Evolutionary conservation across 2,329 filamentous ascomycete genomes (phyloP).

Genomic region (Periglandula ipomoeae): DNA sequence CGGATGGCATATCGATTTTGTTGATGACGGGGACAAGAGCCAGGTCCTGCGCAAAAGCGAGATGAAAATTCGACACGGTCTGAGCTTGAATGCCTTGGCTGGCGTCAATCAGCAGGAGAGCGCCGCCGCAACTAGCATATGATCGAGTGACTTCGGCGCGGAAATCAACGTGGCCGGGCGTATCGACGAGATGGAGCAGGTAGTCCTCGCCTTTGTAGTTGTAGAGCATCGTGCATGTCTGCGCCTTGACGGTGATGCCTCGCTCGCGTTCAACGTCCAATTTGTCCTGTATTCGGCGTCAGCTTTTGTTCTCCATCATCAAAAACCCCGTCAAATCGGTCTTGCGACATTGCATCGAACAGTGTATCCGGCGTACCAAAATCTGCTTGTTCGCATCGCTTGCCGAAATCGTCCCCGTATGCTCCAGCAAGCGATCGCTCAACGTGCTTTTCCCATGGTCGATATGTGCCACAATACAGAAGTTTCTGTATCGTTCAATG

Average conservation of each 20-base stretch:
- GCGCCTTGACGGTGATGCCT: conserved; percentile 96
- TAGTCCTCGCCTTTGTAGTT: conserved; percentile 80
- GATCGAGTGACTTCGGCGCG: conserved; percentile 90
- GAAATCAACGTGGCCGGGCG: conserved; percentile 96
- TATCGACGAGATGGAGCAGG: conserved; percentile 90
- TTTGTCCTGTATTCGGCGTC: conserved; percentile 52
- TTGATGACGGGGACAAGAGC: conserved; percentile 87
- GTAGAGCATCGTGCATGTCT: conserved; percentile 98
- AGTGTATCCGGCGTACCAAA: conserved; percentile 34
- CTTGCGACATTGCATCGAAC: neutral
- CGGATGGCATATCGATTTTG: conserved; percentile 88
- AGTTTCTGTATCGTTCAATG: conserved; percentile 78
- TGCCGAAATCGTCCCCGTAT: conserved; percentile 84
- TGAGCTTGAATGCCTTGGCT: conserved; percentile 96
- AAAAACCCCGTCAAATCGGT: neutral
- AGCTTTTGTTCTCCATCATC: neutral
- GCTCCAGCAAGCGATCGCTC: conserved; percentile 82
- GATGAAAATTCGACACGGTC: conserved; percentile 97
- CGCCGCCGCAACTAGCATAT: conserved; percentile 92
- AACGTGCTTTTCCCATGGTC: conserved; percentile 98
- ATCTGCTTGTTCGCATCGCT: conserved; percentile 85
- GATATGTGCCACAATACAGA: conserved; percentile 97
- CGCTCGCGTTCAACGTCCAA: conserved; percentile 54
- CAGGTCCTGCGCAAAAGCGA: conserved; percentile 87
- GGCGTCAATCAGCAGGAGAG: conserved; percentile 85